Evolutionary conservation across 768 basidiomycete genomes (phyloP).

Genomic region (Heimioporus sp.): DNA sequence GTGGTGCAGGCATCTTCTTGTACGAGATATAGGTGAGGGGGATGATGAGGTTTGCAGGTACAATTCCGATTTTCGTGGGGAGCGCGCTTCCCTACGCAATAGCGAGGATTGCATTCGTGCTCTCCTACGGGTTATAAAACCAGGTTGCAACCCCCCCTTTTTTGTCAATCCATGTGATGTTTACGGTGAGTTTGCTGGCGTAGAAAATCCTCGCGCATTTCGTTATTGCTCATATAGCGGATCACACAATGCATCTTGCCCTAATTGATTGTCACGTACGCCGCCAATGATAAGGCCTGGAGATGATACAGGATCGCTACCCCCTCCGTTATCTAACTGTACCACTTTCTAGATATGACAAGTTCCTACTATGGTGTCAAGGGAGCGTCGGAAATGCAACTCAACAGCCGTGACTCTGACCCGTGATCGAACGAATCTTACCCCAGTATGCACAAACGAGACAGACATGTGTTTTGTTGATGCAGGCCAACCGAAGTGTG

Average conservation of each 20-base stretch:
- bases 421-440: not conserved
- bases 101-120: slow-evolving; percentile 7
- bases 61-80: slow-evolving; percentile 8
- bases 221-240: not conserved
- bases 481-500: too few relatives aligned
- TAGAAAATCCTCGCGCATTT: too few relatives aligned
- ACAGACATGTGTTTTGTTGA: too few relatives aligned
- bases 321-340: not conserved
- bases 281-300: slow-evolving; percentile 8
- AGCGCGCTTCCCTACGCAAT: slow-evolving; percentile 11
- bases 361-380: not conserved
- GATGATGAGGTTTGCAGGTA: not conserved
- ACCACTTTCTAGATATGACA: too few relatives aligned
- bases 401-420: not conserved
- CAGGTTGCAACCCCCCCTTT: slow-evolving; percentile 3
- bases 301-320: not conserved
- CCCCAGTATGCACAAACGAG: too few relatives aligned
- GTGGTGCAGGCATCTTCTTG: not conserved
- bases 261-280: slow-evolving; percentile 9
- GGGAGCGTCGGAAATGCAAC: not conserved
- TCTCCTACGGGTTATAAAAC: slow-evolving; percentile 5
- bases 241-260: slow-evolving; percentile 9
- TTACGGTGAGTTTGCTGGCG: slow-evolving; percentile 1
- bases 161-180: slow-evolving; percentile 8
- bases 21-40: not conserved